Evolutionary conservation across 2,329 filamentous ascomycete genomes (phyloP).

Genomic region (Colletotrichum sp.): DNA sequence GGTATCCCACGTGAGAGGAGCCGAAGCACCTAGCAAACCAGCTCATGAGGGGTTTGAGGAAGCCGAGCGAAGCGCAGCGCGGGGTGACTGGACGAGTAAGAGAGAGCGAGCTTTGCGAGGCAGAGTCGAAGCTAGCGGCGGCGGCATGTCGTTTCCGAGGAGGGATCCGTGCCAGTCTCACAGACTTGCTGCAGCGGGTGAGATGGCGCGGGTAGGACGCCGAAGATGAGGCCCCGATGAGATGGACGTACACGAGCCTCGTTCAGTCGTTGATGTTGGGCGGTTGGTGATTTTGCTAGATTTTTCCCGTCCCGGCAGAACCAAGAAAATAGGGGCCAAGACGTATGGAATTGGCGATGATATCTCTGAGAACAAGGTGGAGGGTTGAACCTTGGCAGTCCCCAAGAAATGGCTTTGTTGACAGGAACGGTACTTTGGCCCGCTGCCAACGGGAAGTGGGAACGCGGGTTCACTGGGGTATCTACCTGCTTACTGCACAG

Average conservation of each 20-base stretch:
- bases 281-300: background rate
- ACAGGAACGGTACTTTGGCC: background rate
- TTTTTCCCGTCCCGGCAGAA: background rate
- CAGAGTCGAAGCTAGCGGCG: slow-evolving; percentile 14
- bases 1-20: slow-evolving; percentile 19
- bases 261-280: background rate
- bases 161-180: slow-evolving; percentile 21
- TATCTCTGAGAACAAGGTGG: background rate
- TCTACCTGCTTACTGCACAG: background rate
- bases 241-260: background rate
- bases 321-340: background rate
- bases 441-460: background rate
- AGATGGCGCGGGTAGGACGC: background rate
- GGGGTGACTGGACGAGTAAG: background rate
- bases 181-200: slow-evolving; percentile 11
- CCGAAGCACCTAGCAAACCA: background rate
- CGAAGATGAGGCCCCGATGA: slow-evolving; percentile 15
- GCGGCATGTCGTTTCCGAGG: slow-evolving; percentile 18
- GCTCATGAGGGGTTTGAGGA: background rate
- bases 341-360: background rate
- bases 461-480: background rate
- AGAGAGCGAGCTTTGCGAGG: background rate
- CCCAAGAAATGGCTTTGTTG: background rate
- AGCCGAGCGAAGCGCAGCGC: slow-evolving; percentile 4
- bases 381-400: background rate